Evolutionary conservation across 2,329 filamentous ascomycete species (phyloP), one percentile per base, ranked within the genome.

Genomic region (Alternaria postmessia): DNA sequence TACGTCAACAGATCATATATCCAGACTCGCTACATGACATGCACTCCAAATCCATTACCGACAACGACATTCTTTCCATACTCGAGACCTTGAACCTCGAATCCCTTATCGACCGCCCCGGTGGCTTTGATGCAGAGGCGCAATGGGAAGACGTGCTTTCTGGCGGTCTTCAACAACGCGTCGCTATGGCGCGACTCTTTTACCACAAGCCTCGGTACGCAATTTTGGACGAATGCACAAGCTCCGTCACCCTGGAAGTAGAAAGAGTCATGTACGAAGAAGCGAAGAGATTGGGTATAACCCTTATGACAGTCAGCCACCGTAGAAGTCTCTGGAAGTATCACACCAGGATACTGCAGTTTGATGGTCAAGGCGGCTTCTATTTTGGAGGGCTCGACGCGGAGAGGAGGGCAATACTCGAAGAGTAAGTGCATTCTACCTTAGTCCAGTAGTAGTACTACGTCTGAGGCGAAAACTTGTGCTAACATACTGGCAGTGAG

Each of bases 261-360:
- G 95, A 99, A 75, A 91, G 93, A 76, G 86, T 93, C 75, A 98
- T 99, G 93, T 99, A 99, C 79, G 94, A 97, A 70, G 94, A 93
- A 56, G 95, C 95, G 51, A 98, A 99, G 84, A 85, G 87, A 18
- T 81, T 97, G 18, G 93, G 92, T 4, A 95, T 97, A 71, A 98
- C 95, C 0, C 85, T 99, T 64, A 97, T 99, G 92, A 99, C 95
- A 0, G 95, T 99, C 24, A 93, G 89, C 66, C 95, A 99, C 78
- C 85, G 95, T 8, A 84, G 93, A 63, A 96, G 92, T 81, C 80
- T 99, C 69, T 99, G 95, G 95, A 94, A 95, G 79, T 98, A 99
- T 78, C 95, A 99, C 78, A 91, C 88, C 68, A 91, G 90, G 79
- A 98, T 99, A 62, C 79, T 99, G 74, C 95, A 99, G 79, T 99